These are phyloP conservation scores for Clarkia xantiana DNA, from an alignment of 345 rosid species.

Conservation along the genomic window DNA sequence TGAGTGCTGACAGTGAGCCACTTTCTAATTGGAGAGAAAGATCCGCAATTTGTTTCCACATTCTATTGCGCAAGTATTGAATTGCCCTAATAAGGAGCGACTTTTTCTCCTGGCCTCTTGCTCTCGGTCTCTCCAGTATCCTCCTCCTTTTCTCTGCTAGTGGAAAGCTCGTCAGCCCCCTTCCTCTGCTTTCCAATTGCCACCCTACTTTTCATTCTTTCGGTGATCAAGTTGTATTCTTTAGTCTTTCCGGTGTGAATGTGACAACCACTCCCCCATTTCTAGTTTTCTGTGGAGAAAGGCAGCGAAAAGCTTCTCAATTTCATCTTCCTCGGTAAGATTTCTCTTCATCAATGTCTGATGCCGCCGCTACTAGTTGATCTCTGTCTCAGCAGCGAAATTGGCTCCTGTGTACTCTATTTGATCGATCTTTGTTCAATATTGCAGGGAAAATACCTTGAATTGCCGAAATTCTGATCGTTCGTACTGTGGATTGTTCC, in stretches of 20 bases:
- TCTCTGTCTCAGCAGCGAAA: neutral
- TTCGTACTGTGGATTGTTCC: constrained; percentile 19
- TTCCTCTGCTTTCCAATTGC: constrained; percentile 6
- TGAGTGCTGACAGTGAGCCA: neutral
- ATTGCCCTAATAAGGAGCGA: neutral
- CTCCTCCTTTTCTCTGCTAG: neutral
- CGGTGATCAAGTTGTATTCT: neutral
- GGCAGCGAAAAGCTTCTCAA: neutral
- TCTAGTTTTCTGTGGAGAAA: constrained; percentile 1
- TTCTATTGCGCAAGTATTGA: neutral
- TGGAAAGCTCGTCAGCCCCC: constrained; percentile 10
- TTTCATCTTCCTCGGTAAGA: constrained; percentile 9
- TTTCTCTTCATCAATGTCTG: neutral
- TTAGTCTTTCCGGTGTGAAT: neutral
- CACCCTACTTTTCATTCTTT: neutral
- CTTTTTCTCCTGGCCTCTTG: too few species aligned
- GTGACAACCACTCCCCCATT: neutral
- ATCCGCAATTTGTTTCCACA: constrained; percentile 4
- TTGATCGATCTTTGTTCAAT: constrained; percentile 13
- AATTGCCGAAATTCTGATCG: constrained; percentile 5
- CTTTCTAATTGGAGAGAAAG: neutral
- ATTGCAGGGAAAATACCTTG: constrained; percentile 12
- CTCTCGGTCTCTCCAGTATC: too few species aligned
- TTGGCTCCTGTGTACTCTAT: neutral
- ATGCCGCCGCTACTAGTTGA: neutral